Conservation (phyloP, 768 basidiomycete genomes). For the Pleurotus pulmonarius region DNA sequence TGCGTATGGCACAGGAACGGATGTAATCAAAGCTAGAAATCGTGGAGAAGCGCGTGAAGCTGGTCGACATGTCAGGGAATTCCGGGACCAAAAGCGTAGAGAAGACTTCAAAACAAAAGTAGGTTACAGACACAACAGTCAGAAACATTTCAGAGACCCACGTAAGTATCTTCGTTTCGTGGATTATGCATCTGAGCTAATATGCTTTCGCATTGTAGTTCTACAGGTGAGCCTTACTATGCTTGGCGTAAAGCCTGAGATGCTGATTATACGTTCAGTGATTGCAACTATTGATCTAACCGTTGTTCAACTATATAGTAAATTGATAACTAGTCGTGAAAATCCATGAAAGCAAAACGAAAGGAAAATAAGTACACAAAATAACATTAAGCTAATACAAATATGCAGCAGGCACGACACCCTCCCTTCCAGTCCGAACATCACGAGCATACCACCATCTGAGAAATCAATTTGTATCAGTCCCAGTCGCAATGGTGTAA, state of each 20-base stretch:
- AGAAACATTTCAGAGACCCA: slow-evolving; percentile 87
- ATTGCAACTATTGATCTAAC: too few species aligned
- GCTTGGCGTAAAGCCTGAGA: too few species aligned
- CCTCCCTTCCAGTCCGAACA: slow-evolving; percentile 73
- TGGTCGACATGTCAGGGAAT: slow-evolving; percentile 79
- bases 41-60: slow-evolving; percentile 94
- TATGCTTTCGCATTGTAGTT: background rate
- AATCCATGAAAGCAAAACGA: background rate
- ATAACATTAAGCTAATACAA: slow-evolving; percentile 53
- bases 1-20: slow-evolving; percentile 75
- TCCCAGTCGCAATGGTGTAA: background rate
- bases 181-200: background rate
- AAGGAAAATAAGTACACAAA: slow-evolving; percentile 7
- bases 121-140: slow-evolving; percentile 74
- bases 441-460: slow-evolving; percentile 97
- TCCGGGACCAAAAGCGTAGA: slow-evolving; percentile 72
- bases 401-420: slow-evolving; percentile 90
- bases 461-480: slow-evolving; percentile 9
- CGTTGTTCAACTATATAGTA: too few species aligned
- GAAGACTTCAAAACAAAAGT: slow-evolving; percentile 86
- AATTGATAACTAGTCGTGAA: background rate
- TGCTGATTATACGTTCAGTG: too few species aligned
- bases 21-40: slow-evolving; percentile 88
- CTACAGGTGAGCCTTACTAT: background rate
- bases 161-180: background rate